Evolutionary conservation across 257 asterid species (phyloP), one percentile per base, ranked within the genome.

Genomic region (Eucommia ulmoides): DNA sequence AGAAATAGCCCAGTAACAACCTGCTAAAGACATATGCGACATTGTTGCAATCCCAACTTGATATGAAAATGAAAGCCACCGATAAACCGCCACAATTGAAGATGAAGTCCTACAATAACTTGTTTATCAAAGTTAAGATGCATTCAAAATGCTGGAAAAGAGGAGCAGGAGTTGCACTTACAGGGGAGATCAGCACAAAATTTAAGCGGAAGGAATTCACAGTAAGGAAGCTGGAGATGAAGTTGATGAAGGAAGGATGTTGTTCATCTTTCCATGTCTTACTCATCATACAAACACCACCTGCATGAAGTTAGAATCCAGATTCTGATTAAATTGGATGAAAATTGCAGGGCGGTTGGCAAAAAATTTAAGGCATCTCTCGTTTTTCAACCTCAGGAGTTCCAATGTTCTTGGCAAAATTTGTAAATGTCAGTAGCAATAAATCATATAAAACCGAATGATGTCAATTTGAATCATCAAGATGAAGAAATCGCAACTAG

Each of bases 41-140:
- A 33, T 54, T 41, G 68, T 51, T 64, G 20, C 56, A 66, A 65
- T 70, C 76, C 99, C 95, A 91, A 52, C 56, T 73, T 29, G 87
- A 77, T 24, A 56, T 68, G 66, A 83, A 91, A 52, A 91, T 41
- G 71, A 91, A 86, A 51, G 99, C 99, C 25, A 86, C 67, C 0
- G 98, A 91, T 24, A 79, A 54, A 38, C 95, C 98, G 21, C 96
- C 93, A 56, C 92, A 83, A 68, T 79, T 91, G 33, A 86, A 86
- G 66, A 91, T 91, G 70, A 91, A 83, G 66, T 91, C 99, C 99
- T 86, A 92, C 73, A 66, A 58, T 53, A 49, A 58, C 53, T 52
- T 46, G 24, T 59, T 65, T 38, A 50, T 23, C 22, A 35, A 35
- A 18, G 54, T 53, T 22, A 24, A 15, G 49, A 48, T 15, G 60